Conservation (phyloP, 2,329 filamentous ascomycete genomes). For the Botrytis porri region DNA sequence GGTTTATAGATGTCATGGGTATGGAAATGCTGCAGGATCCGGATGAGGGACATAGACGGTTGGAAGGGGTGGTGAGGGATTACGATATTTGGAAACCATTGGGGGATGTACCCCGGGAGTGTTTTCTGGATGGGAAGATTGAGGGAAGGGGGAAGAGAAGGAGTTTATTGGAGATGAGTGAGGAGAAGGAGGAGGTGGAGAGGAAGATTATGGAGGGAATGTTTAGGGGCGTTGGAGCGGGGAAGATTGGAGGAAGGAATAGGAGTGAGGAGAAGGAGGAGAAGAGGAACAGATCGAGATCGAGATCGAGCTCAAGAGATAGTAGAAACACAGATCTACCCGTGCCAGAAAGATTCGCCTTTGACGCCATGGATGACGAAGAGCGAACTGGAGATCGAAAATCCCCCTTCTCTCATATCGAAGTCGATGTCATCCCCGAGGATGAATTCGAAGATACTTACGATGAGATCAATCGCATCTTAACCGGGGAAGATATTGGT, state of each 20-base stretch:
- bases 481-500: not conserved
- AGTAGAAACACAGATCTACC: not conserved
- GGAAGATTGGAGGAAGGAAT: not conserved
- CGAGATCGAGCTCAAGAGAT: not conserved
- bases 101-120: conserved; percentile 26
- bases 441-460: not conserved
- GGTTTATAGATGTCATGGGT: conserved; percentile 52
- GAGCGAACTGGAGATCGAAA: not conserved
- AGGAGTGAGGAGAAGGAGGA: not conserved
- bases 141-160: conserved; percentile 6
- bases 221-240: conserved; percentile 1
- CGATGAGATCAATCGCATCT: not conserved
- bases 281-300: not conserved
- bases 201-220: conserved; percentile 11
- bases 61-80: conserved; percentile 23
- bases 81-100: conserved; percentile 30
- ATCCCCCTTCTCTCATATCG: not conserved
- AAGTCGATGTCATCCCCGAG: not conserved
- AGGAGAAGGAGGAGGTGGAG: conserved; percentile 15
- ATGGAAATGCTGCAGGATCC: conserved; percentile 29
- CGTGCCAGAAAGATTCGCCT: not conserved
- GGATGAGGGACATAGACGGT: conserved; percentile 20
- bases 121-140: conserved; percentile 23
- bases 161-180: conserved; percentile 20
- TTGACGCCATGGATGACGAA: not conserved